Evolutionary conservation across 164 flowering plant genomes (phyloP), one percentile per base, ranked within the genome.

Genomic region (Litsea cubeba): DNA sequence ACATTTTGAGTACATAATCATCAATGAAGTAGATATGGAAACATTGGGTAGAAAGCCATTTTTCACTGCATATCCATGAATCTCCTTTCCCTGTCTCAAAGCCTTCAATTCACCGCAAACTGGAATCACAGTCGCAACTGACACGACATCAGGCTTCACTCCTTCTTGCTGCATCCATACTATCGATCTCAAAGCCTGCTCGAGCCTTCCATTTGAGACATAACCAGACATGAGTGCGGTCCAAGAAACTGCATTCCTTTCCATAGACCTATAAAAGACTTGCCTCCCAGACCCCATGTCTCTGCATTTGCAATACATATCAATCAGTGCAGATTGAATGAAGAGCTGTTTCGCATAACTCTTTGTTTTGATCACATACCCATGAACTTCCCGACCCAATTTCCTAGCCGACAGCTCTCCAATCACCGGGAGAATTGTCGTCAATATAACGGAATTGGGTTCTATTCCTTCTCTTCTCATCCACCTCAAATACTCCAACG

Each of bases 161-260:
- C 97, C 94, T 84, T 94, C 98, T 74, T 91, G 93, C 75, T 91
- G 98, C 98, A 94, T 94, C 97, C 98, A 94, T 51, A 73, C 74
- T 4, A 92, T 71, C 10, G 93, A 86, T 72, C 94, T 85, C 81
- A 92, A 62, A n/a, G 98, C 97, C 82, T 90, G 94, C 8, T 88
- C 89, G 4, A 82, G 91, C 78, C 86, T 85, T 65, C 95, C 97
- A 81, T 87, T 90, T 10, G 88, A 81, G 46, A 72, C 85, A 73
- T 94, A 91, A 57, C 97, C 98, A 0, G 98, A 91, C 75, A 92
- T 81, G 72, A 94, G 76, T 49, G 97, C 94, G 12, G 98, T 94
- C 98, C 98, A 94, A 57, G 88, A 87, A 79, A 91, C 81, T n/a
- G 81, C 81, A 83, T 84, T 89, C 78, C 97, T 88, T 81, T 85